A percentile compares a stretch with the other conserved stretches of the same genome.
phyloP scores from a whole-genome alignment of 1,284 basidiomycete species.

The Hemileia vastatrix region DNA sequence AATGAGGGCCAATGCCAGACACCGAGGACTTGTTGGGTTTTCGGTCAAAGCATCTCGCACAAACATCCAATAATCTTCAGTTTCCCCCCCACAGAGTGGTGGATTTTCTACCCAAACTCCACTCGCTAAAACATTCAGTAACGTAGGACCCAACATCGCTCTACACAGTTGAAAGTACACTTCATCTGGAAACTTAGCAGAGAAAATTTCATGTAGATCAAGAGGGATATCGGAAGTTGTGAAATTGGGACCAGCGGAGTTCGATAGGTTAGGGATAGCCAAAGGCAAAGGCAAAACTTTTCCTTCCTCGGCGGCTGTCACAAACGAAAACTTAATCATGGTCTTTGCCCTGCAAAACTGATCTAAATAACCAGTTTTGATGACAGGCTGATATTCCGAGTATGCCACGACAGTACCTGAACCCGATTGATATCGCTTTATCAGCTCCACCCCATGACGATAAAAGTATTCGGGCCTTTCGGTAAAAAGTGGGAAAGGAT shows the following conservation, averaged over 20 bases:
- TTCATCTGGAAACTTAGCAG: conserved; percentile 86
- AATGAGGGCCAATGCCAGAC: conserved; percentile 54
- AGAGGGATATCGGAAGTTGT: conserved; percentile 76
- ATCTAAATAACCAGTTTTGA: conserved; percentile 66
- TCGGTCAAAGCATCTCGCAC: conserved; percentile 93
- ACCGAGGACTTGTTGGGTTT: conserved; percentile 73
- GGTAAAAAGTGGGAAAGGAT: conserved; percentile 65
- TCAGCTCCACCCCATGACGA: conserved; percentile 74
- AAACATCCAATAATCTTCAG: conserved; percentile 84
- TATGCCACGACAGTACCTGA: conserved; percentile 20
- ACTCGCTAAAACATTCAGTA: conserved; percentile 79
- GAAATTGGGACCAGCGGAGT: conserved; percentile 49
- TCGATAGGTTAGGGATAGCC: conserved; percentile 52
- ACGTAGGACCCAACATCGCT: conserved; percentile 74
- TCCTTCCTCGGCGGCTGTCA: conserved; percentile 78
- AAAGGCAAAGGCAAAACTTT: conserved; percentile 77
- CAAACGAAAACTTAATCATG: conserved; percentile 85
- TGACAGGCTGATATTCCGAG: conserved; percentile 61
- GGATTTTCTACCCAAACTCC: conserved; percentile 72
- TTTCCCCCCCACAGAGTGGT: conserved; percentile 88
- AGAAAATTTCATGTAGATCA: conserved; percentile 93
- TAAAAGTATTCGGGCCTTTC: conserved; percentile 63
- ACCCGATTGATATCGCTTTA: conserved; percentile 49
- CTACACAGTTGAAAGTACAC: conserved; percentile 92
- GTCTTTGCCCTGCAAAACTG: conserved; percentile 79